Evolutionary conservation across 495 filamentous ascomycete genomes (phyloP), one percentile per base, ranked within the genome.

Genomic region (Hapsidospora chrysogenum): DNA sequence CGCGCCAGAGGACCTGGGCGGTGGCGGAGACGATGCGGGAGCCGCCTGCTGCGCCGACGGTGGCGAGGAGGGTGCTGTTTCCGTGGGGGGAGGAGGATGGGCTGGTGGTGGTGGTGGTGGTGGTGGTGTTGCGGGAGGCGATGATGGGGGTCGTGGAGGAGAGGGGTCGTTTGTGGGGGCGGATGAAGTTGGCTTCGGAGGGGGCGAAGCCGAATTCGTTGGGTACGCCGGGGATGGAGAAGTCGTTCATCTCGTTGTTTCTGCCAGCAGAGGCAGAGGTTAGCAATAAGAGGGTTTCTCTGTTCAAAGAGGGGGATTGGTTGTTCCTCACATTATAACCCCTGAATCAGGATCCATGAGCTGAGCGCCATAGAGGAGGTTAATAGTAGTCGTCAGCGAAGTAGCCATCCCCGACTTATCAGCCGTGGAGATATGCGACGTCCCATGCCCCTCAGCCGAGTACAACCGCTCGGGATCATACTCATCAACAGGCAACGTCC

Each of bases 211-310:
- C 85, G 41, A 92, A 95, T 4, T 72, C 67, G 55, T 93, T 92
- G 11, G 61, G 67, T 1, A 61, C 59, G 11, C 69, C 69, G 2
- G 85, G 85, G 35, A 85, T 80, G n/a, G 71, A 78, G 60, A 87
- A 86, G 68, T 80, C 81, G 49, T 93, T 80, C 85, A 93, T 93
- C 49, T 93, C 82, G 48, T 93, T 74, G 52, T 95, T 95, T 9
- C 35, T 41, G 74, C 40, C 4, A 9, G 17, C 9, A 20, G 15
- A 11, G 25, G 17, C 20, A 27, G 11, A 17, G 2, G n/a, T 10
- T 8, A 33, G 13, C n/a, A 10, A 30, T 48, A 14, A 41, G 39
- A 2, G 43, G 37, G 21, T 40, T n/a, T n/a, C n/a, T n/a, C n/a
- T n/a, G n/a, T n/a, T n/a, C n/a, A n/a, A n/a, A n/a, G n/a, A n/a